Conservation (phyloP, 2,329 filamentous ascomycete genomes). For the Venturia pyrina region DNA sequence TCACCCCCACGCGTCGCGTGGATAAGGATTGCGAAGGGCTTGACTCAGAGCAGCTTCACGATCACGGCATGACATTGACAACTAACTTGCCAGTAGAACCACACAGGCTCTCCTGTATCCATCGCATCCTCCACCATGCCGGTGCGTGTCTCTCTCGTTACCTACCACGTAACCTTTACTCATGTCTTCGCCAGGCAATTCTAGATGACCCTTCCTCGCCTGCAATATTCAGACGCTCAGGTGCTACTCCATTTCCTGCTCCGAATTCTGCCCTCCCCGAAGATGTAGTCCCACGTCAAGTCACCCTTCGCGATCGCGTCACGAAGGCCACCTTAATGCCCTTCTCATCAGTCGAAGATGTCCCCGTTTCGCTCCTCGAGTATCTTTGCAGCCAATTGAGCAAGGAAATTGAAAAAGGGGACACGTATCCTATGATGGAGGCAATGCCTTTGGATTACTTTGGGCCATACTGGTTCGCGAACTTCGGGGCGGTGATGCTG, state of each 20-base stretch:
- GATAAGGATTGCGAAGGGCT: neutral
- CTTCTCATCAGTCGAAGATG: conserved; percentile 64
- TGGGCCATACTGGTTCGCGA: conserved; percentile 79
- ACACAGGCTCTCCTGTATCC: neutral
- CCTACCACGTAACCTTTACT: neutral
- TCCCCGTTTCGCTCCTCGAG: conserved; percentile 63
- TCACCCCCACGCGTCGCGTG: neutral
- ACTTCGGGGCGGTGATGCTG: conserved; percentile 82
- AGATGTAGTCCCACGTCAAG: conserved; percentile 62
- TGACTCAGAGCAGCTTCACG: too few relatives aligned
- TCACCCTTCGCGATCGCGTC: conserved; percentile 73
- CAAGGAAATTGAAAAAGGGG: conserved; percentile 82
- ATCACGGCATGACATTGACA: neutral
- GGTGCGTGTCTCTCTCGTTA: neutral
- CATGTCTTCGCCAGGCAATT: conserved; percentile 43
- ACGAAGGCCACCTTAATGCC: conserved; percentile 77
- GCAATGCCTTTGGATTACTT: conserved; percentile 65
- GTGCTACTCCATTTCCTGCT: conserved; percentile 54
- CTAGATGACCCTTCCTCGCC: conserved; percentile 65
- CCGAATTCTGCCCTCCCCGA: conserved; percentile 44
- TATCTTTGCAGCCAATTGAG: conserved; percentile 80
- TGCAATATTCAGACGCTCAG: conserved; percentile 60
- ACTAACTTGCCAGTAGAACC: neutral
- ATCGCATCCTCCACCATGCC: neutral
- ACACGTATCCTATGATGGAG: conserved; percentile 84